Evolutionary conservation across 176 grass and related monocot species (phyloP).

Genomic region (Oryza meyeriana): DNA sequence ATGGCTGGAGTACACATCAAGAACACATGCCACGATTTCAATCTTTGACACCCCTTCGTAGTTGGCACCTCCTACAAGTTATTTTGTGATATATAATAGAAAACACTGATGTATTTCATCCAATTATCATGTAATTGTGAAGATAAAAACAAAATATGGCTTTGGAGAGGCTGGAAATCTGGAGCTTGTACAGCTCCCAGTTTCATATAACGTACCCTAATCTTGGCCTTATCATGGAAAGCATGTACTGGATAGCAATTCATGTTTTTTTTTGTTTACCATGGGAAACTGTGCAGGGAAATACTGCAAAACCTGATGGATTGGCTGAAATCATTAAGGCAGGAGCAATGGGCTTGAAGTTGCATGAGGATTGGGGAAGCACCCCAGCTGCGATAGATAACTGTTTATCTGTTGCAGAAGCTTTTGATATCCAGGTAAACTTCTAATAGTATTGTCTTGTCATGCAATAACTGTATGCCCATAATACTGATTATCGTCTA

Average conservation of each 20-base stretch:
- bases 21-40: slow-evolving; percentile 1
- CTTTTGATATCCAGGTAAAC: slow-evolving; percentile 83
- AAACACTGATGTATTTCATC: neutral
- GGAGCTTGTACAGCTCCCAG: neutral
- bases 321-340: slow-evolving; percentile 85
- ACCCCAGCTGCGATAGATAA: slow-evolving; percentile 85
- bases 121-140: slow-evolving; percentile 8
- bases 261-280: neutral
- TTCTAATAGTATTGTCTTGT: slow-evolving; percentile 26
- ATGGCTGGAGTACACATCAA: neutral
- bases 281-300: slow-evolving; percentile 53
- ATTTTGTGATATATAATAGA: neutral
- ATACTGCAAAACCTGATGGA: slow-evolving; percentile 85
- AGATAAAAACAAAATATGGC: neutral
- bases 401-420: slow-evolving; percentile 83
- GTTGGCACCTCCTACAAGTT: slow-evolving; percentile 9
- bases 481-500: slow-evolving; percentile 22
- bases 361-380: slow-evolving; percentile 99
- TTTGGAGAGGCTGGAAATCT: neutral
- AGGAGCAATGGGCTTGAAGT: slow-evolving; percentile 92
- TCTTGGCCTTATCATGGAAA: neutral
- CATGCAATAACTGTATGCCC: neutral
- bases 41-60: no score
- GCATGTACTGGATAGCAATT: neutral
- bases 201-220: neutral